phyloP scores from a whole-genome alignment of 2,329 filamentous ascomycete genomes.

The Fusarium scirpi region DNA sequence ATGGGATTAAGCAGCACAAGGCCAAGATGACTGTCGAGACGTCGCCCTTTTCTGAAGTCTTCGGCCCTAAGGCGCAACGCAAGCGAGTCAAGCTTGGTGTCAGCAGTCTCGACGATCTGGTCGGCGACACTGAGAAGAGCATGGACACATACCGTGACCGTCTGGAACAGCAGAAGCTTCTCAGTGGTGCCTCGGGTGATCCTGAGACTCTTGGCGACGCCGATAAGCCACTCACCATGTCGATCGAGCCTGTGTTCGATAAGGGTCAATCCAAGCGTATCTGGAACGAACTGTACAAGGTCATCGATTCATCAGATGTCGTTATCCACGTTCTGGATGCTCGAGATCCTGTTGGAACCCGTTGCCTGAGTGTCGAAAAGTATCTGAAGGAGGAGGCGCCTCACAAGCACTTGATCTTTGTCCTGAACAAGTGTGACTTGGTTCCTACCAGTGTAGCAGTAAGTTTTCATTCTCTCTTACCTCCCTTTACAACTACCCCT shows the following conservation, averaged over 20 bases:
- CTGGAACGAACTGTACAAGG: conserved; percentile 96
- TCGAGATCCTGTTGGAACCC: conserved; percentile 87
- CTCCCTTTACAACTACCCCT: conserved; percentile 54
- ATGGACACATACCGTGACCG: conserved; percentile 85
- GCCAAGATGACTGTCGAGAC: conserved; percentile 95
- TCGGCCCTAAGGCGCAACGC: conserved; percentile 91
- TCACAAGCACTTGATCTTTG: conserved; percentile 84
- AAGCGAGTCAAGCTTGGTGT: conserved; percentile 93
- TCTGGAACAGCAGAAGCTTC: conserved; percentile 79
- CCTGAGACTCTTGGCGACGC: conserved; percentile 62
- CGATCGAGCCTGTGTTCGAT: conserved; percentile 88
- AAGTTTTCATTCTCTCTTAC: conserved; percentile 65
- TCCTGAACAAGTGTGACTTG: conserved; percentile 72
- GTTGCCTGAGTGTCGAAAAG: conserved; percentile 83
- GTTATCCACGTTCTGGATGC: conserved; percentile 95
- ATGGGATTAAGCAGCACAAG: conserved; percentile 90
- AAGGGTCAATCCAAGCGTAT: conserved; percentile 97
- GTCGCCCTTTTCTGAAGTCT: conserved; percentile 86
- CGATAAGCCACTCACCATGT: conserved; percentile 63
- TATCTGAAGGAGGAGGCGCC: conserved; percentile 93
- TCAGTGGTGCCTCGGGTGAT: conserved; percentile 76
- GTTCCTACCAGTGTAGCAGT: conserved; percentile 94
- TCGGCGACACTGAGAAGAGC: conserved; percentile 81
- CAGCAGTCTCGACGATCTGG: conserved; percentile 83
- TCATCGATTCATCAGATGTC: conserved; percentile 95